Base-by-base conservation (phyloP, 139 green algal species). In the Chlamydomonas sp. region DNA sequence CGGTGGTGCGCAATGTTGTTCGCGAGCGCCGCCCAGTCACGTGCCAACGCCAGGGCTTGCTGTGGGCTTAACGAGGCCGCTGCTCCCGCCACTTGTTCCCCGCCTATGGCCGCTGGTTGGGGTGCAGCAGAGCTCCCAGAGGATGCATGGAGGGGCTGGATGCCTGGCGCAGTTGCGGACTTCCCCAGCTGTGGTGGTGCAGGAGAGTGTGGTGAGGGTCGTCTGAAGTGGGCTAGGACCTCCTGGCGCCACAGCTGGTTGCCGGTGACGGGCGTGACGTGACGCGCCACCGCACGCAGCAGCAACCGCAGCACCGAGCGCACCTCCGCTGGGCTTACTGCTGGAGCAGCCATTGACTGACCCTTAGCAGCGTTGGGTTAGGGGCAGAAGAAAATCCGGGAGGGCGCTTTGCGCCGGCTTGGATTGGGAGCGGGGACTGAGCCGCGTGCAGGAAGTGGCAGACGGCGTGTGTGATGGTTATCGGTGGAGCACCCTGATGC, bases 161-260 rank as follows among this genome's bases (percentile, higher is more conserved):
- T 16, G 1, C 14, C 16, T 16, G 67, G 67, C 14, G 67, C 67
- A 16, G 67, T 16, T 16, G 67, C 67, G 67, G 67, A 14, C 0
- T 74, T 14, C 14, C 16, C 14, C 16, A n/a, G 67, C 16, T 74
- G 67, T 74, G 14, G 67, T 74, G 14, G 67, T n/a, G 67, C 67
- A 14, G 67, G 14, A 16, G 67, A 14, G 14, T 74, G 14, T 16
- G 14, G 8, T 78, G 8, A 9, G 31, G 31, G 31, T 49, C 31
- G 31, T 4, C 89, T 76, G 68, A 90, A 88, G 62, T 85, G 59
- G 2, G 74, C 15, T 4, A 92, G 63, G 1, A 90, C 73, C 62
- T 92, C 80, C 9, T 91, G 60, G 49, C 89, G 79, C 91, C 91
- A 94, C 74, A 87, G 80, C 61, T 74, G 69, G 88, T 91, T 94